Conservation (phyloP, 2,329 filamentous ascomycete species). For the Nemania sp. region DNA sequence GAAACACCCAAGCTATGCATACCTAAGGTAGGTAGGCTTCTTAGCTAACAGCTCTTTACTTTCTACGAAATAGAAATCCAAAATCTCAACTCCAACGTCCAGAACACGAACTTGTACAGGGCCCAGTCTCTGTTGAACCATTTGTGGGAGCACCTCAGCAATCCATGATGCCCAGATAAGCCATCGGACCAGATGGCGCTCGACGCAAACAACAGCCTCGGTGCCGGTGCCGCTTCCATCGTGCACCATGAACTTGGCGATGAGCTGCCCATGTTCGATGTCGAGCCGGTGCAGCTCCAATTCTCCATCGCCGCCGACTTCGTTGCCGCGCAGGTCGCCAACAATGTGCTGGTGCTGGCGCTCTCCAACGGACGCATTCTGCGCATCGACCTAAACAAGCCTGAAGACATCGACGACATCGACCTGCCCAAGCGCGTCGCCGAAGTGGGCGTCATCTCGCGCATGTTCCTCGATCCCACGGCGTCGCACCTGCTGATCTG, state of each 20-base stretch:
- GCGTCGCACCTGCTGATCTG: constrained; percentile 92
- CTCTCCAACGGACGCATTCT: constrained; percentile 90
- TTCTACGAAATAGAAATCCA: no score
- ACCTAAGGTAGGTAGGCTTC: no score
- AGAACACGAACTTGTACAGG: no score
- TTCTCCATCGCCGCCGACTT: constrained; percentile 96
- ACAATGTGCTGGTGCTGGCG: constrained; percentile 92
- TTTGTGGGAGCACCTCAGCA: constrained; percentile 14
- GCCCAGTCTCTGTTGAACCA: no score
- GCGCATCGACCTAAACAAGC: constrained; percentile 89
- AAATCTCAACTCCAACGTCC: no score
- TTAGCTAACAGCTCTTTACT: no score
- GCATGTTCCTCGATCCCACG: constrained; percentile 96
- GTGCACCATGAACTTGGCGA: constrained; percentile 57
- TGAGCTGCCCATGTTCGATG: constrained; percentile 87
- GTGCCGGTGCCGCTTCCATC: constrained; percentile 65
- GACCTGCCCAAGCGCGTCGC: constrained; percentile 92
- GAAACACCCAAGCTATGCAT: no score
- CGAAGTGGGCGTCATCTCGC: constrained; percentile 88
- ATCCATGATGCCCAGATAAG: constrained; percentile 34
- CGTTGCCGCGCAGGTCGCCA: constrained; percentile 93
- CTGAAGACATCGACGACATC: constrained; percentile 97
- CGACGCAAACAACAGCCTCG: constrained; percentile 72
- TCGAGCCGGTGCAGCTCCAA: constrained; percentile 88
- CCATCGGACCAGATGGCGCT: constrained; percentile 61